These are phyloP conservation scores for Digitaria exilis DNA, from an alignment of 202 grass and related monocot genomes.

Conservation along the genomic window DNA sequence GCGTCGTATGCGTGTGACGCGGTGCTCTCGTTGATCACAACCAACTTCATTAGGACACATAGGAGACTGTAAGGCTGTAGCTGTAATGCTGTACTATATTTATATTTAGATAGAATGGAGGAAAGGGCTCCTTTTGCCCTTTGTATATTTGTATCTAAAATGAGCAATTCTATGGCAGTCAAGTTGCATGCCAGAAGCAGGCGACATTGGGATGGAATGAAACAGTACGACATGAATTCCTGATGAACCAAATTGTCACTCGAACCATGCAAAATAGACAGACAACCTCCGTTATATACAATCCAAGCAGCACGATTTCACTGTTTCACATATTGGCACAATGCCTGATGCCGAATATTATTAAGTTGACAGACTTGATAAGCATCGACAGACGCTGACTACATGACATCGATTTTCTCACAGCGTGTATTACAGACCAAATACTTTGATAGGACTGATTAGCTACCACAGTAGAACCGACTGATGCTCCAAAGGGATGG, in stretches of 20 bases:
- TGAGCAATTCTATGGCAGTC: too few relatives aligned
- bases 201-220: too few relatives aligned
- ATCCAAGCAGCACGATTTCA: slow-evolving; percentile 5
- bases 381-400: background rate
- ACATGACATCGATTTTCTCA: slow-evolving; percentile 28
- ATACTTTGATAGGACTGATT: slow-evolving; percentile 7
- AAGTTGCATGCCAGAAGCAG: background rate
- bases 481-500: slow-evolving; percentile 31
- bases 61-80: slow-evolving; percentile 48
- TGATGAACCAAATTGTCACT: background rate
- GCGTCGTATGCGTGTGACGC: slow-evolving; percentile 53
- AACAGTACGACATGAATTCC: background rate
- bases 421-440: slow-evolving; percentile 2
- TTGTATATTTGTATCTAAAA: too few relatives aligned
- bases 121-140: too few relatives aligned
- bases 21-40: slow-evolving; percentile 72
- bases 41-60: slow-evolving; percentile 83
- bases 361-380: slow-evolving; percentile 28
- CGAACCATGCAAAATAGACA: background rate
- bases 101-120: background rate
- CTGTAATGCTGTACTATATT: too few relatives aligned
- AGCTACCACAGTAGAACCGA: background rate
- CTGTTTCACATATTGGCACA: slow-evolving; percentile 31
- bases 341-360: slow-evolving; percentile 15
- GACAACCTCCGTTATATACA: slow-evolving; percentile 31